Base-by-base conservation (phyloP, 257 asterid species). In the Coffea eugenioides region DNA sequence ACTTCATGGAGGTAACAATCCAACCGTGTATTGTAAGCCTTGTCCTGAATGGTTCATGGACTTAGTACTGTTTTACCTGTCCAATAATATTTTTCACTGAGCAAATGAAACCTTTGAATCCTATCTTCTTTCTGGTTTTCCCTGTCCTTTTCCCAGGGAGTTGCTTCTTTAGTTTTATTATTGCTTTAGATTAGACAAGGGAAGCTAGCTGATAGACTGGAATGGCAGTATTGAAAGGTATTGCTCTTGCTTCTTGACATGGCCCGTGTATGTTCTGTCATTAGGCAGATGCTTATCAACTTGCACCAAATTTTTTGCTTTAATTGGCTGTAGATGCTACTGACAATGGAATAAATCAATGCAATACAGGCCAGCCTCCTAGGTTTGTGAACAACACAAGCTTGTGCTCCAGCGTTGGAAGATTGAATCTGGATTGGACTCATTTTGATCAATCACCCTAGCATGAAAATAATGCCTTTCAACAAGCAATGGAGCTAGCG, bases 291-390 rank as follows among this genome's bases (percentile, higher is more conserved):
- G 69, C 77, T 25, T 61, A 52, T 73, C 20, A 18, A 41, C 41
- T 67, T 43, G 56, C 65, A 36, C 51, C 36, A 39, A 45, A 73
- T 66, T 78, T n/a, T 68, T 71, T 64, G 64, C 10, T 75, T 54
- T 75, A 31, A 71, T 73, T 77, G 87, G 87, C 87, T 54, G 72
- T 84, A 39, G 87, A 84, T 84, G 84, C 84, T 41, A 67, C 77
- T 18, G 84, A 84, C 48, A 84, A 84, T 76, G 87, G 87, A 77
- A 43, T 80, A 54, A 80, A 84, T 80, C 87, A 80, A 72, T 84
- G 80, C 3, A 77, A 67, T 52, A 76, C 62, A 14, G 82, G 80
- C 41, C 78, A 49, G 76, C 78, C 84, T 79, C 86, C 86, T 43
- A 83, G 79, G 71, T 83, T 79, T 66, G 80, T 77, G 77, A 84